Conservation (phyloP, 1,284 basidiomycete species). For the Tilletia indica region DNA sequence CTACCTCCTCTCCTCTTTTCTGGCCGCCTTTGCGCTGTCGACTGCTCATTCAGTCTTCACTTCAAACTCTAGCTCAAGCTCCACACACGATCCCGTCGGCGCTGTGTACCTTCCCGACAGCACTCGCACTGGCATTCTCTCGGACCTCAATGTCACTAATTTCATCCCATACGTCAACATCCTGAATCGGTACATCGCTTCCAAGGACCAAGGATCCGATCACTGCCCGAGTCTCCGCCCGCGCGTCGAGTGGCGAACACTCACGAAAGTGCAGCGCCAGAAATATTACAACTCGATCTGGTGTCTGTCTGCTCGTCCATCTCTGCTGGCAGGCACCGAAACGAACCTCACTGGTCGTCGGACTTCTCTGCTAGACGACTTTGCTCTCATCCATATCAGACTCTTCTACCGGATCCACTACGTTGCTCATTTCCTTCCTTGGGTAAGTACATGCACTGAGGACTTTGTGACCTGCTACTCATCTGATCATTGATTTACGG, state of each 20-base stretch:
- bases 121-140: too few species aligned
- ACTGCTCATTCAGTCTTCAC: too few species aligned
- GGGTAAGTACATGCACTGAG: neutral
- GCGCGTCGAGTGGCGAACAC: conserved; percentile 9
- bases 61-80: too few species aligned
- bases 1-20: too few species aligned
- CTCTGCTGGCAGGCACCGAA: neutral
- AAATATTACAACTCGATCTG: neutral
- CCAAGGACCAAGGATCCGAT: neutral
- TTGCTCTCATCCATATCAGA: neutral
- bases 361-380: neutral
- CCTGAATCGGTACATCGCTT: neutral
- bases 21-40: too few species aligned
- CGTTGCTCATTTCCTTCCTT: conserved; percentile 2
- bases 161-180: neutral
- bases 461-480: too few species aligned
- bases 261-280: neutral
- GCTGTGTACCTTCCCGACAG: too few species aligned
- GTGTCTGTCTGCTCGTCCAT: neutral
- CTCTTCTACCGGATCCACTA: neutral
- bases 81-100: too few species aligned
- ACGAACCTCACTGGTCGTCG: neutral
- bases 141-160: neutral
- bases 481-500: too few species aligned
- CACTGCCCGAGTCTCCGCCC: neutral